phyloP scores from a whole-genome alignment of 805 yeast genomes.

The Kuraishia cidri region DNA sequence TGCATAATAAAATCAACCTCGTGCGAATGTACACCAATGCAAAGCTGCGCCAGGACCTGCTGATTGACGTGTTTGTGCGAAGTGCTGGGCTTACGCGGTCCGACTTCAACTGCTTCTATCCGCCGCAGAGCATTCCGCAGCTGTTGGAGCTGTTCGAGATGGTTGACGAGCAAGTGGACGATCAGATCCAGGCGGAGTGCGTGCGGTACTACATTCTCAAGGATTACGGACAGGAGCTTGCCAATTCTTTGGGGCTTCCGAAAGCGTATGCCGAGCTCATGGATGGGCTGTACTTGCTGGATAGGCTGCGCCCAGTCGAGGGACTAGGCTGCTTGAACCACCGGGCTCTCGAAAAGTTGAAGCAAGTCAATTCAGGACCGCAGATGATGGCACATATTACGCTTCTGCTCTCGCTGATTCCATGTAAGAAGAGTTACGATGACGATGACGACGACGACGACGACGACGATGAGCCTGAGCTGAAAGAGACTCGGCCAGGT shows the following conservation, averaged over 20 bases:
- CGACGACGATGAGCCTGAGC: too few relatives aligned
- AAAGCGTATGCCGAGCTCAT: neutral
- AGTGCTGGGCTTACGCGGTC: neutral
- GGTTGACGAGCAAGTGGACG: neutral
- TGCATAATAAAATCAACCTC: neutral
- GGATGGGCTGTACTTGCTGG: neutral
- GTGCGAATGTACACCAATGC: constrained; percentile 1
- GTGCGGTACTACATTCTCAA: neutral
- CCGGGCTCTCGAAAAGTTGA: too few relatives aligned
- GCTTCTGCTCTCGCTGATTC: too few relatives aligned
- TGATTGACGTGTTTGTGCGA: neutral
- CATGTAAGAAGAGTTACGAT: too few relatives aligned
- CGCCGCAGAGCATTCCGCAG: neutral
- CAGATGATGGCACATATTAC: too few relatives aligned
- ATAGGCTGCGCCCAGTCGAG: neutral
- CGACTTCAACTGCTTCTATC: constrained; percentile 3
- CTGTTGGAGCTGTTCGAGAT: neutral
- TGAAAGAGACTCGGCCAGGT: too few relatives aligned
- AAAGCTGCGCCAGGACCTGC: constrained; percentile 1
- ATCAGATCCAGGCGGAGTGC: neutral
- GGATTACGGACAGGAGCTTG: neutral
- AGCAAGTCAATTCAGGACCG: too few relatives aligned
- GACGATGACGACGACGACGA: too few relatives aligned
- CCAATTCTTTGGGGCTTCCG: neutral
- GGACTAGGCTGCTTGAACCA: too few relatives aligned